Conservation (phyloP, 2,329 filamentous ascomycete species). For the Byssoonygena ceratinophila region DNA sequence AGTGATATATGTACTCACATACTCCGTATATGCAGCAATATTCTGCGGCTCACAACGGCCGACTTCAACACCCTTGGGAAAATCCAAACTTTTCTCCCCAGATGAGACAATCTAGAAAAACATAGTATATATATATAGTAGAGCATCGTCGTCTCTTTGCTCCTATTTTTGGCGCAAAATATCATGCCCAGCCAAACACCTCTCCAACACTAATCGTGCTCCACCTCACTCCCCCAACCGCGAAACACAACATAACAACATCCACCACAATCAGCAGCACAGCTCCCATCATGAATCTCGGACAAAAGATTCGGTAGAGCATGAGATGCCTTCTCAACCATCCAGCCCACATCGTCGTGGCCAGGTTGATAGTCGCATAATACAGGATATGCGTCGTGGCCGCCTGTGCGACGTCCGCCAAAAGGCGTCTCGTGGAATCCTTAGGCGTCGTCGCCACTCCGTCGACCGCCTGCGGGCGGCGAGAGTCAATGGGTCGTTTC, state of each 20-base stretch:
- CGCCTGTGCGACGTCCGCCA: slow-evolving; percentile 60
- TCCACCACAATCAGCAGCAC: slow-evolving; percentile 65
- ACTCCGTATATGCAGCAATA: no score
- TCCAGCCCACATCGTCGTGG: slow-evolving; percentile 83
- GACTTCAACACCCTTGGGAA: no score
- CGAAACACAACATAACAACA: slow-evolving; percentile 57
- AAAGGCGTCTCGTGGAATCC: slow-evolving; percentile 34
- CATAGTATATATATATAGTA: not conserved
- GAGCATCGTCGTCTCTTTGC: not conserved
- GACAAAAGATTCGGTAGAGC: slow-evolving; percentile 89
- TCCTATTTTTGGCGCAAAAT: not conserved
- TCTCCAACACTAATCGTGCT: slow-evolving; percentile 71
- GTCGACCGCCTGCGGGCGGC: slow-evolving; percentile 27
- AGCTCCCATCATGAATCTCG: slow-evolving; percentile 76
- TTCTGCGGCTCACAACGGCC: no score
- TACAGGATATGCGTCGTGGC: slow-evolving; percentile 68
- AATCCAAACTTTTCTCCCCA: no score
- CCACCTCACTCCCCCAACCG: slow-evolving; percentile 62
- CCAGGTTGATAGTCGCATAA: slow-evolving; percentile 70
- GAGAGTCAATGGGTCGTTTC: slow-evolving; percentile 70
- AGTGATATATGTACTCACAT: not conserved
- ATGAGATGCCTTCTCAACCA: slow-evolving; percentile 84
- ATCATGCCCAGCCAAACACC: slow-evolving; percentile 64
- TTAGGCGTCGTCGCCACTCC: slow-evolving; percentile 23
- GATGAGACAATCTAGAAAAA: no score